Percentiles rank a stretch among this genome's conserved stretches.
Conservation (phyloP, 2,329 filamentous ascomycete genomes). For the Trichoderma sp. region DNA sequence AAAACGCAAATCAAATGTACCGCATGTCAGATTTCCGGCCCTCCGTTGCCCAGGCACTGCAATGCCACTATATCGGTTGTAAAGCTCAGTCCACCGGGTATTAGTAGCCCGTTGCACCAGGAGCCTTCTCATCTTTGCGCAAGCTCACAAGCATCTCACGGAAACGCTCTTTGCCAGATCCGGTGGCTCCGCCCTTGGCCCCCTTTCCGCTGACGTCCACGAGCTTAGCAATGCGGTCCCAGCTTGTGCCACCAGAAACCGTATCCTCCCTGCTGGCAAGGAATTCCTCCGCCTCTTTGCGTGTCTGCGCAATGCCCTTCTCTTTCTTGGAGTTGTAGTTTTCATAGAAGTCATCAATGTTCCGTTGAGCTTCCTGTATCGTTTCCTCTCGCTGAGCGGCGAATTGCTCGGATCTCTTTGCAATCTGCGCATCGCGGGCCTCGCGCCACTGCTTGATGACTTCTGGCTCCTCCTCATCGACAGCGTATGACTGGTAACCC, state of each 20-base stretch:
- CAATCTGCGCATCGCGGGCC: constrained; percentile 76
- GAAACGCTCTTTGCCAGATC: constrained; percentile 94
- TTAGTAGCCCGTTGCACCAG: constrained; percentile 63
- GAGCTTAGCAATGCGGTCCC: constrained; percentile 96
- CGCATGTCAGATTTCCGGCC: constrained; percentile 8
- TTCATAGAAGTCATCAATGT: constrained; percentile 98
- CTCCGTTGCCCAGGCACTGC: background rate
- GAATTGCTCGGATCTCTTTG: constrained; percentile 82
- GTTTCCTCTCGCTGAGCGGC: constrained; percentile 80
- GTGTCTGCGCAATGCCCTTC: constrained; percentile 83
- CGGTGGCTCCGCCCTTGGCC: constrained; percentile 76
- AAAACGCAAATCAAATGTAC: constrained; percentile 8
- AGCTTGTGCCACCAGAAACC: constrained; percentile 90
- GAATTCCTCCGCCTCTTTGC: constrained; percentile 91
- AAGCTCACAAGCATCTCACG: constrained; percentile 83
- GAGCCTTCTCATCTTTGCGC: constrained; percentile 88
- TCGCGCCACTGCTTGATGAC: constrained; percentile 91
- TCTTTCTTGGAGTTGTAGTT: constrained; percentile 99
- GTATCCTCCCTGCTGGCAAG: constrained; percentile 86
- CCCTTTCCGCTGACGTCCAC: constrained; percentile 98
- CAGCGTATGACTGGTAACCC: constrained; percentile 54
- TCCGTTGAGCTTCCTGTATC: constrained; percentile 82
- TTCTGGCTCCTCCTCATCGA: constrained; percentile 80
- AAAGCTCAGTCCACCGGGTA: background rate
- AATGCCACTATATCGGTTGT: background rate